A percentile compares a stretch with the other conserved stretches of the same genome.
phyloP scores from a whole-genome alignment of 2,329 filamentous ascomycete species.

The Xylaria sp. region DNA sequence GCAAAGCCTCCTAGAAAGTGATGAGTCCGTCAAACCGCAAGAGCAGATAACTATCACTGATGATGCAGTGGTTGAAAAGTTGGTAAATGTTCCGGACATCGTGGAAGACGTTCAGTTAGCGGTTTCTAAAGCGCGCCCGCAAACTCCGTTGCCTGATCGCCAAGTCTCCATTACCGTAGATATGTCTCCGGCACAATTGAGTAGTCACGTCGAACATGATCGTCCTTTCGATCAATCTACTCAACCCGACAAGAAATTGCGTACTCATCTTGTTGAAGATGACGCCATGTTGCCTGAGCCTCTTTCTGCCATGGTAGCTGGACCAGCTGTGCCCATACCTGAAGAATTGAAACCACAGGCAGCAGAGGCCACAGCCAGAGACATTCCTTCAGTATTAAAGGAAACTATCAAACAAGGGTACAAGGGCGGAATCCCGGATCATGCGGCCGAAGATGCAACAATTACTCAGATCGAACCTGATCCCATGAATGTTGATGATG shows the following conservation, averaged over 20 bases:
- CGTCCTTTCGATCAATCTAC: conserved; percentile 51
- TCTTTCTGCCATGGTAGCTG: conserved; percentile 39
- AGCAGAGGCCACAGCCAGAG: not conserved
- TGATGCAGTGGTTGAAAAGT: conserved; percentile 13
- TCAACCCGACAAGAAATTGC: conserved; percentile 51
- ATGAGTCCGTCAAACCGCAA: conserved; percentile 45
- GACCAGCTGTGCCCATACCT: not conserved
- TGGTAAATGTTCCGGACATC: conserved; percentile 17
- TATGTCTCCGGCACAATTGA: conserved; percentile 50
- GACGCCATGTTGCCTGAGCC: conserved; percentile 44
- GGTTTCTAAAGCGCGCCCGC: conserved; percentile 31
- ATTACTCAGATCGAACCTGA: conserved; percentile 26
- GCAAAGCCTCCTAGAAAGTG: conserved; percentile 43
- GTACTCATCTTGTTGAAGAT: conserved; percentile 44
- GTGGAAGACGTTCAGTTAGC: conserved; percentile 13
- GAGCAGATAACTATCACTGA: conserved; percentile 27
- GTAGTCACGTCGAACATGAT: conserved; percentile 51
- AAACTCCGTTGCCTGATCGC: conserved; percentile 34
- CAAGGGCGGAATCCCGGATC: not conserved
- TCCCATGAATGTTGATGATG: conserved; percentile 6
- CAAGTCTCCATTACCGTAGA: conserved; percentile 41
- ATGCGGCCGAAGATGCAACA: conserved; percentile 5
- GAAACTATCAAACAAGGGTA: conserved; percentile 1
- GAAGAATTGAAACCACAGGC: conserved; percentile 1
- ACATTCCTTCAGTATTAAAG: not conserved